Percentiles rank a stretch among this genome's conserved stretches.
Conservation (phyloP, 306 rosid species). For the Cicer pinnatifidum region DNA sequence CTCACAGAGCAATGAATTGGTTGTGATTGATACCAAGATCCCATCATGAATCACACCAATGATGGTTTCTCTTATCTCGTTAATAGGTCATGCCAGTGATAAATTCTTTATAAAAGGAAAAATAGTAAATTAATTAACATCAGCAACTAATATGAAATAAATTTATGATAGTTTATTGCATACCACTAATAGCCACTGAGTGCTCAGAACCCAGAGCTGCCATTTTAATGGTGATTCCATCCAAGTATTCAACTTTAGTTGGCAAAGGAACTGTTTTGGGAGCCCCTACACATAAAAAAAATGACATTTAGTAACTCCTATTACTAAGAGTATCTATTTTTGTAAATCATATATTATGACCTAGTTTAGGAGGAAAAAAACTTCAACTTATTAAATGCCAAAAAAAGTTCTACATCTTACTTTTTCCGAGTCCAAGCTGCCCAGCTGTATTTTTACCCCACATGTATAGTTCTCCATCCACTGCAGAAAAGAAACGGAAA, state of each 20-base stretch:
- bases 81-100: not conserved
- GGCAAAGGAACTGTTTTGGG: constrained; percentile 65
- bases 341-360: constrained; percentile 17
- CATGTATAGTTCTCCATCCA: constrained; percentile 86
- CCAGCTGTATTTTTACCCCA: constrained; percentile 92
- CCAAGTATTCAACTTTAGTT: constrained; percentile 82
- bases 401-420: constrained; percentile 56
- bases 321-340: constrained; percentile 11
- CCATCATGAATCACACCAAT: not conserved
- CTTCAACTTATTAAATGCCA: constrained; percentile 31
- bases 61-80: not conserved
- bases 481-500: constrained; percentile 45
- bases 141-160: constrained; percentile 17
- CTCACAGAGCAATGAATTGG: not conserved
- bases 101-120: not conserved
- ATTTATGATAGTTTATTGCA: constrained; percentile 38
- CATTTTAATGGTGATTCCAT: constrained; percentile 74
- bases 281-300: constrained; percentile 61
- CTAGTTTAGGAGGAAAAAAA: not conserved
- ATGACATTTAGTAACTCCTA: constrained; percentile 26
- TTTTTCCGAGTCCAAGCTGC: constrained; percentile 95
- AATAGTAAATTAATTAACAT: constrained; percentile 14
- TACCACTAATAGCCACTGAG: constrained; percentile 86
- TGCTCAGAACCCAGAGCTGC: constrained; percentile 89
- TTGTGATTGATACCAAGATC: not conserved